phyloP scores from a whole-genome alignment of 1,139 yeast genomes.

The Geotrichum histeridarum region DNA sequence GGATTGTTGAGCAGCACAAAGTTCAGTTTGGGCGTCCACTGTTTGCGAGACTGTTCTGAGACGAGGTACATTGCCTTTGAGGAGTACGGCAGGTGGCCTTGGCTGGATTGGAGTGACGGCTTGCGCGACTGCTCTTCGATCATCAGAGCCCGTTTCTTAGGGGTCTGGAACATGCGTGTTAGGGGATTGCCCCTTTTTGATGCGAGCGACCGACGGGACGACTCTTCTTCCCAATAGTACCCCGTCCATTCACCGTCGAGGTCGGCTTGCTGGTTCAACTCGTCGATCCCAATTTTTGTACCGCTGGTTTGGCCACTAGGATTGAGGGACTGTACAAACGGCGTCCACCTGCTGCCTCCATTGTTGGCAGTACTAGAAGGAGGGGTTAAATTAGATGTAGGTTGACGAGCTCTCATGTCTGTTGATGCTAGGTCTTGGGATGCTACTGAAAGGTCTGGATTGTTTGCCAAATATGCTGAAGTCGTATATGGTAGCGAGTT shows the following conservation, averaged over 20 bases:
- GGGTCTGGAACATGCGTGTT: not conserved
- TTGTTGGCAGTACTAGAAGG: not conserved
- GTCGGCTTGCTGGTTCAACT: conserved; percentile 16
- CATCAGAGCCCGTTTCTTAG: not conserved
- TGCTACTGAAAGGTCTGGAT: not conserved
- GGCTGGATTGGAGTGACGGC: not conserved
- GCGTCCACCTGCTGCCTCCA: conserved; percentile 17
- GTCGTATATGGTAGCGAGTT: not conserved
- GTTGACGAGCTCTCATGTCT: not conserved
- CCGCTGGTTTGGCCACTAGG: not conserved
- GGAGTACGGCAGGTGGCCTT: conserved; percentile 2
- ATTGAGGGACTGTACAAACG: conserved; percentile 14
- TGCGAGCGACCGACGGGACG: not conserved
- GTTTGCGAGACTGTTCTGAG: conserved; percentile 39
- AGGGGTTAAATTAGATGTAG: too few relatives aligned
- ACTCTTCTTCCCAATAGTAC: not conserved
- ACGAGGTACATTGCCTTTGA: conserved; percentile 21
- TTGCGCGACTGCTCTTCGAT: not conserved
- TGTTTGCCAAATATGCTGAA: not conserved
- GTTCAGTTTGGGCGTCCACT: conserved; percentile 58
- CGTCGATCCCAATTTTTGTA: conserved; percentile 1
- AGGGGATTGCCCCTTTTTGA: conserved; percentile 2
- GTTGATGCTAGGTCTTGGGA: not conserved
- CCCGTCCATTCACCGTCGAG: conserved; percentile 16
- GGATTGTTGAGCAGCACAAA: conserved; percentile 68